These are phyloP conservation scores for Didymella arachidicola DNA, from an alignment of 2,329 filamentous ascomycete genomes.

Conservation along the genomic window DNA sequence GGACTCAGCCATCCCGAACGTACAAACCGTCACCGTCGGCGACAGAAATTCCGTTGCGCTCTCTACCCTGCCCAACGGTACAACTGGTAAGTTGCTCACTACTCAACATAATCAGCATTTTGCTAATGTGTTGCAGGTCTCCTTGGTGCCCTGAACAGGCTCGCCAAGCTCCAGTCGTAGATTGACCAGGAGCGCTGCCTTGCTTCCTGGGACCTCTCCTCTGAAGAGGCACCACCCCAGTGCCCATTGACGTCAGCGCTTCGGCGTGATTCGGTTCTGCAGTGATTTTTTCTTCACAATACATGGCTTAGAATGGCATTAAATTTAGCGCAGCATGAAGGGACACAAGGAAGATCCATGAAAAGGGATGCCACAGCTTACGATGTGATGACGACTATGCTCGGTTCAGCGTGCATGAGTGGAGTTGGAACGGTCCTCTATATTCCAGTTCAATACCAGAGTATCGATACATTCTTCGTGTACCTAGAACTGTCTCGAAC, in stretches of 20 bases:
- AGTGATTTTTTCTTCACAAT: conserved; percentile 3
- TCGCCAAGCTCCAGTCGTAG: conserved; percentile 32
- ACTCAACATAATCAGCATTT: background rate
- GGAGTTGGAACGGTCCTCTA: conserved; percentile 6
- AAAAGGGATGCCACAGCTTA: background rate
- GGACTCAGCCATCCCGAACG: conserved; percentile 60
- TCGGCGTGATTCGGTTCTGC: conserved; percentile 7
- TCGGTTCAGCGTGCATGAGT: conserved; percentile 15
- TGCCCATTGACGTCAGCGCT: conserved; percentile 7
- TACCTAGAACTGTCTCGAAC: background rate
- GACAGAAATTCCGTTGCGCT: conserved; percentile 87
- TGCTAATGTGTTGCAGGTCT: conserved; percentile 34
- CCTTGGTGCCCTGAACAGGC: conserved; percentile 40
- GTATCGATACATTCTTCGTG: background rate
- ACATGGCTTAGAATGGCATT: conserved; percentile 8
- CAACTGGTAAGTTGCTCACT: conserved; percentile 72
- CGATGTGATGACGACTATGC: conserved; percentile 10
- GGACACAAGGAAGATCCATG: background rate
- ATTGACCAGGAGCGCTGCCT: conserved; percentile 2
- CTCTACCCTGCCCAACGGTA: conserved; percentile 86
- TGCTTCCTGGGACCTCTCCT: background rate
- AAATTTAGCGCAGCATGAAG: conserved; percentile 1
- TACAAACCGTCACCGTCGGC: conserved; percentile 86
- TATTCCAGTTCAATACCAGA: conserved; percentile 8
- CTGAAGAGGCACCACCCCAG: conserved; percentile 1